Evolutionary conservation across 352 stramenopile genomes (phyloP).

Genomic region (Globisporangium orthogonon): DNA sequence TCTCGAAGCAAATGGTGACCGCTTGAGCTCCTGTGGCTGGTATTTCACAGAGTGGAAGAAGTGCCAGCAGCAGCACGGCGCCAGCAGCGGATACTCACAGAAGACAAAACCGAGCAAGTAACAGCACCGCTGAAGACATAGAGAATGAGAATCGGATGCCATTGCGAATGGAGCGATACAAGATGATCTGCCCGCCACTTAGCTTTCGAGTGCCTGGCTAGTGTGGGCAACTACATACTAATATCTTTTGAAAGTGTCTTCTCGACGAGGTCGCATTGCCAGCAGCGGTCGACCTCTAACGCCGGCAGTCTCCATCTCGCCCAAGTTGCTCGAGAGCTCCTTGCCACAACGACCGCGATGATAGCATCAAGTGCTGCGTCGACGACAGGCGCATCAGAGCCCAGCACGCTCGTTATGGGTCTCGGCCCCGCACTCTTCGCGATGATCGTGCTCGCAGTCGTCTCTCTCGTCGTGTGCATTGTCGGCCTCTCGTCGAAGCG

Average conservation of each 20-base stretch:
- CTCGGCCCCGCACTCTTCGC: constrained; percentile 30
- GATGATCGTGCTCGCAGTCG: constrained; percentile 27
- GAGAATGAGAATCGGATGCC: background rate
- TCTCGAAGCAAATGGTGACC: background rate
- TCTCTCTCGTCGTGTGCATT: constrained; percentile 22
- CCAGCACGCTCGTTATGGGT: constrained; percentile 12
- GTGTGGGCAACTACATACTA: no score
- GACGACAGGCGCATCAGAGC: background rate
- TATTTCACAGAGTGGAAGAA: constrained; percentile 2
- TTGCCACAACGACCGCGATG: background rate
- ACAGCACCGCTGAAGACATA: background rate
- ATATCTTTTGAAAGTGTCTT: no score
- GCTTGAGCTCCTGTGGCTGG: background rate
- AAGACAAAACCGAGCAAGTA: background rate
- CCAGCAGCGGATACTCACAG: background rate
- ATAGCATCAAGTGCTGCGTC: background rate
- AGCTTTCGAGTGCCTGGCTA: no score
- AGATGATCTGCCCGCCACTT: background rate
- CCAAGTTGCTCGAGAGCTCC: no score
- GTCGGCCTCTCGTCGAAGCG: constrained; percentile 20
- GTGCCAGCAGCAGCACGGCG: constrained; percentile 3
- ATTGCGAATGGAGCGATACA: no score
- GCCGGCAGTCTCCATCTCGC: background rate
- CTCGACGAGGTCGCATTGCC: no score
- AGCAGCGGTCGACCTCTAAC: no score